Evolutionary conservation across 73 alveolate species (phyloP).

Genomic region (Paramecium primaurelia): DNA sequence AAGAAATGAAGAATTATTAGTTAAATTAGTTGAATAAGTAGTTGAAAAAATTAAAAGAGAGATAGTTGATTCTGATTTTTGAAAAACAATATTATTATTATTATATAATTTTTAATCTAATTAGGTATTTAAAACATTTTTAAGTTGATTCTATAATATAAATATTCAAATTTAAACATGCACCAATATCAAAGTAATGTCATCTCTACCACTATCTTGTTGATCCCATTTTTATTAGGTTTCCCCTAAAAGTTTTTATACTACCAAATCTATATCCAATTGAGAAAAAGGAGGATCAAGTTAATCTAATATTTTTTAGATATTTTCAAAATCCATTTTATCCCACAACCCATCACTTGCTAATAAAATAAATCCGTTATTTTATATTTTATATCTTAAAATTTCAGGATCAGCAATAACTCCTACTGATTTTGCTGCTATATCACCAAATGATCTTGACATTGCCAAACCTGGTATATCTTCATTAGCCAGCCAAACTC

Average conservation of each 20-base stretch:
- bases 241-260: neutral
- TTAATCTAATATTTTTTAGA: neutral
- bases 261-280: neutral
- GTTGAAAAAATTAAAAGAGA: constrained; percentile 62
- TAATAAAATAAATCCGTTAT: constrained; percentile 40
- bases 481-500: constrained; percentile 58
- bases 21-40: constrained; percentile 60
- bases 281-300: neutral
- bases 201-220: neutral
- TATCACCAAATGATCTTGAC: constrained; percentile 68
- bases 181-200: neutral
- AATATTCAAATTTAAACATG: neutral
- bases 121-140: neutral
- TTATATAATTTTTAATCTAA: neutral
- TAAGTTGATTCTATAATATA: neutral
- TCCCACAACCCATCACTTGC: constrained; percentile 69
- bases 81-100: neutral
- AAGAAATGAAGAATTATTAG: constrained; percentile 63
- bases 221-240: neutral
- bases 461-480: constrained; percentile 66
- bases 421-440: constrained; percentile 60
- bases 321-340: constrained; percentile 22
- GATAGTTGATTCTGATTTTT: constrained; percentile 55
- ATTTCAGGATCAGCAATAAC: constrained; percentile 67
- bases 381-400: constrained; percentile 1